Evolutionary conservation across 2,329 filamentous ascomycete genomes (phyloP), one percentile per base, ranked within the genome.

Genomic region (Curvularia hawaiiensis): DNA sequence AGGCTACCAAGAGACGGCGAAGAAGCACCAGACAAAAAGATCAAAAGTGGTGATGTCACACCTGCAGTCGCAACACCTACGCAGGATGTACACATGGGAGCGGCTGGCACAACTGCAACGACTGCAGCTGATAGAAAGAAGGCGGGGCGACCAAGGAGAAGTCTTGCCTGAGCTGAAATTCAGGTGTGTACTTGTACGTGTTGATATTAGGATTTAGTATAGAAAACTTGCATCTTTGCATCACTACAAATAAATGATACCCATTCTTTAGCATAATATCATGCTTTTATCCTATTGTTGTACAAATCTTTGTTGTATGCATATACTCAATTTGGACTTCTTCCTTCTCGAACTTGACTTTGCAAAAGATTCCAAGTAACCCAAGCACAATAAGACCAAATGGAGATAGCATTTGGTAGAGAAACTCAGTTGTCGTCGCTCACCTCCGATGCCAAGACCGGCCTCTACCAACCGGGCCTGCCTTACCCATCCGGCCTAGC

Each of bases 1-100:
- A 79, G 83, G 48, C 71, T 88, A 48, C 85, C 85, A 3, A 68
- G 67, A 44, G 70, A 76, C n/a, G 55, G 73, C 58, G 33, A 65
- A 46, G 75, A 77, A 16, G 47, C 20, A 43, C 60, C 54, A 24
- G 61, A 62, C 45, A 64, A 64, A 43, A 57, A 54, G 24, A 33
- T 46, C 3, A 65, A 65, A 41, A 69, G 61, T 40, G 62, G 62
- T 2, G 67, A 67, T 52, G 68, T 45, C 4, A 70, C 66, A 20
- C 66, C 68, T 45, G 52, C 56, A 35, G 53, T 67, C 24, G 52
- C 57, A 2, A 68, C 64, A 30, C 61, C 67, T 12, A 61, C 50
- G 3, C 53, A 57, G 6, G 68, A 71, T 65, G 49, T 62, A 3
- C 39, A 48, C 4, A 60, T 68, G 58, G 57, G 58, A 39, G 60